Evolutionary conservation across 2,329 filamentous ascomycete genomes (phyloP).

Genomic region (Pyrenophora graminea): DNA sequence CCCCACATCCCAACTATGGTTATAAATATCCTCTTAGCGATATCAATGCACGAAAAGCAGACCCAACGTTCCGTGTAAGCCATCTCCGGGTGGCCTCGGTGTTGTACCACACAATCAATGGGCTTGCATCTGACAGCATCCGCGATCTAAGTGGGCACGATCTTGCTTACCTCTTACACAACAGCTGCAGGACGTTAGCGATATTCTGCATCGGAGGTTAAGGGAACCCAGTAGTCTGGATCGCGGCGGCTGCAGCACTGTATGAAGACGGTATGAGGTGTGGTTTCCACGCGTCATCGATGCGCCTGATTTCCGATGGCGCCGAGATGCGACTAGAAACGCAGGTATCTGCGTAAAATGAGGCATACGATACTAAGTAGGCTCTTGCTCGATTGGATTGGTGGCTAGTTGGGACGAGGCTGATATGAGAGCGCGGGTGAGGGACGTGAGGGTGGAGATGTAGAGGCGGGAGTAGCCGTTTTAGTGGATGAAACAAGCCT

Average conservation of each 20-base stretch:
- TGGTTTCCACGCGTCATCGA: constrained; percentile 7
- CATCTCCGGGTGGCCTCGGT: neutral
- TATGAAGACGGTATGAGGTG: neutral
- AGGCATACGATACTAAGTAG: neutral
- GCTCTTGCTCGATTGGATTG: neutral
- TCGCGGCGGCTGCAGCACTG: neutral
- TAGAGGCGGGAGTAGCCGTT: constrained; percentile 7
- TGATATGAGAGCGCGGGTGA: constrained; percentile 1
- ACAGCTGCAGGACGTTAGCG: constrained; percentile 1
- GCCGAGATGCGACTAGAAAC: constrained; percentile 3
- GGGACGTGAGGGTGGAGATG: neutral
- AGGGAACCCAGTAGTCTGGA: neutral
- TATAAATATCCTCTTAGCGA: neutral
- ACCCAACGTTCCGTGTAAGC: neutral
- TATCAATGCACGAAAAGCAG: constrained; percentile 3
- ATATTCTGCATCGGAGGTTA: neutral
- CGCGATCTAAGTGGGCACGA: neutral
- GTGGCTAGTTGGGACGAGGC: constrained; percentile 2
- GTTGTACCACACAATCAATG: constrained; percentile 3
- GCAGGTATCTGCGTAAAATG: neutral
- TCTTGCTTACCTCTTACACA: constrained; percentile 2
- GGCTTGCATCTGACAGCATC: constrained; percentile 5
- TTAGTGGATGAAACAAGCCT: constrained; percentile 12
- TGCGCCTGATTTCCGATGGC: constrained; percentile 4
- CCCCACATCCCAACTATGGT: neutral